Conservation (phyloP, 1,284 basidiomycete genomes). For the Fomitopsis betulina region DNA sequence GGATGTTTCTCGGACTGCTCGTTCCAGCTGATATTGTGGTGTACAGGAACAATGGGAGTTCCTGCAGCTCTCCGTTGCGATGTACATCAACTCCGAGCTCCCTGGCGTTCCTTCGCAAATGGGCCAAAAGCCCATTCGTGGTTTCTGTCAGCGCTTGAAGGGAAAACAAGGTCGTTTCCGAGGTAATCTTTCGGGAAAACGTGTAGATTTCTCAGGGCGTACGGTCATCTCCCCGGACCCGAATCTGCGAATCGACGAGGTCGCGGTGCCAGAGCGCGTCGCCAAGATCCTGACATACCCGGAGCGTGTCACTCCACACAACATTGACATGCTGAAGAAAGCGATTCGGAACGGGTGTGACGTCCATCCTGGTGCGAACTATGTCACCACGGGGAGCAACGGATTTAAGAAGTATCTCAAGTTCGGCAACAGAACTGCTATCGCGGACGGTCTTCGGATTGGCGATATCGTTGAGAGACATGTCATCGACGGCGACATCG, state of each 20-base stretch:
- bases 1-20: slow-evolving; percentile 1
- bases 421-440: slow-evolving; percentile 71
- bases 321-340: slow-evolving; percentile 75
- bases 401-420: slow-evolving; percentile 85
- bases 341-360: slow-evolving; percentile 91
- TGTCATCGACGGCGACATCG: slow-evolving; percentile 94
- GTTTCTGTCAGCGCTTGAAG: slow-evolving; percentile 97
- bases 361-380: slow-evolving; percentile 95
- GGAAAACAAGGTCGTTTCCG: slow-evolving; percentile 99
- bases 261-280: slow-evolving; percentile 95
- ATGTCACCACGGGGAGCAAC: slow-evolving; percentile 75
- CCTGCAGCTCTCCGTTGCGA: slow-evolving; percentile 89
- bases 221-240: slow-evolving; percentile 99
- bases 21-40: slow-evolving; percentile 8
- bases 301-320: slow-evolving; percentile 91
- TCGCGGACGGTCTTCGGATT: slow-evolving; percentile 76
- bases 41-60: slow-evolving; percentile 97
- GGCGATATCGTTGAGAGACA: slow-evolving; percentile 95
- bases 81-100: slow-evolving; percentile 98
- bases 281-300: slow-evolving; percentile 97
- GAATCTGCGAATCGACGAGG: slow-evolving; percentile 96
- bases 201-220: slow-evolving; percentile 97
- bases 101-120: slow-evolving; percentile 87
- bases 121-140: slow-evolving; percentile 89
- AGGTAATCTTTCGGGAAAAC: slow-evolving; percentile 97